Conservation (phyloP, 2,329 filamentous ascomycete genomes). For the Trichothecium sympodiale region DNA sequence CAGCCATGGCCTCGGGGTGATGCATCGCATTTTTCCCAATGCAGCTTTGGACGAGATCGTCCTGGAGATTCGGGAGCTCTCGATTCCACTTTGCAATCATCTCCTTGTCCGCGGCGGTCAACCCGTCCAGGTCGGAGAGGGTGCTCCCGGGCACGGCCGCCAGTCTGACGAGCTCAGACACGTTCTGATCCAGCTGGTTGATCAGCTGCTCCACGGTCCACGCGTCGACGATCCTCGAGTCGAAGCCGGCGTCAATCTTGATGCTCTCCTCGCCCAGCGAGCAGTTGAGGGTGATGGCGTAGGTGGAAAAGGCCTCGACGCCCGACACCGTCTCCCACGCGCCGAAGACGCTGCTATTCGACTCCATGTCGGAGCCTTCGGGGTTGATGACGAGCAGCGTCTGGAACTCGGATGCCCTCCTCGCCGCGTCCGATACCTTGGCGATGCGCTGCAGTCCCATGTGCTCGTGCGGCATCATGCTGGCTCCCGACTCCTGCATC, state of each 20-base stretch:
- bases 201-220: conserved; percentile 1
- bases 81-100: no score
- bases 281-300: conserved; percentile 2
- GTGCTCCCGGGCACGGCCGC: no score
- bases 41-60: not conserved
- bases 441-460: not conserved
- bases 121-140: no score
- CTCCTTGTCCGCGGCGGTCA: no score
- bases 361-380: no score
- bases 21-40: not conserved
- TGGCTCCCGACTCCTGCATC: conserved; percentile 8
- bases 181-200: no score
- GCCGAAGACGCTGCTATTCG: no score
- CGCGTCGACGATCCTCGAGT: not conserved
- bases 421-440: not conserved
- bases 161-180: no score
- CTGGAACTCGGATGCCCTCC: not conserved
- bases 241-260: conserved; percentile 1
- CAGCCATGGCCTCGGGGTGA: conserved; percentile 20
- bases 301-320: conserved; percentile 1
- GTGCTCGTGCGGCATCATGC: conserved; percentile 4
- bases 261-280: not conserved
- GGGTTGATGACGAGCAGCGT: conserved; percentile 1
- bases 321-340: no score
- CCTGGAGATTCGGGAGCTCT: no score